Evolutionary conservation across 176 grass and related monocot species (phyloP).

Genomic region (Rhipidocladum racemiflorum): DNA sequence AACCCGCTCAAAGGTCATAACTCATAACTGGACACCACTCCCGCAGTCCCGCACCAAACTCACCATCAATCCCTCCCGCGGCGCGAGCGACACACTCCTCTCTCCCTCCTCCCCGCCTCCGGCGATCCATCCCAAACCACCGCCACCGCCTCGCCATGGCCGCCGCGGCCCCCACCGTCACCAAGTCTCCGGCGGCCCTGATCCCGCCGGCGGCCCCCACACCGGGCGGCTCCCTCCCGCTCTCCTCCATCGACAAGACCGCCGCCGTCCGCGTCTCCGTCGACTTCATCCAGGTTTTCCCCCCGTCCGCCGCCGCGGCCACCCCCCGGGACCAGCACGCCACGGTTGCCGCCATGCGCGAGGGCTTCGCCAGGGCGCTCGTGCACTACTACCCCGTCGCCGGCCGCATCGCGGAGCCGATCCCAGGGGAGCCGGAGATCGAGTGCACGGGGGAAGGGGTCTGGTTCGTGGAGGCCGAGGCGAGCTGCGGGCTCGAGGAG

Average conservation of each 20-base stretch:
- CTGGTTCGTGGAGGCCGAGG: conserved; percentile 69
- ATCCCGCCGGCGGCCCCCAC: conserved; percentile 37
- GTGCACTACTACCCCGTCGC: conserved; percentile 67
- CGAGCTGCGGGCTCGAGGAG: conserved; percentile 56
- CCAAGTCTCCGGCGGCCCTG: conserved; percentile 41
- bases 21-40: background rate
- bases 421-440: conserved; percentile 43
- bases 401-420: conserved; percentile 51
- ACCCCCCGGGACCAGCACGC: background rate
- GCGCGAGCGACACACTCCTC: background rate
- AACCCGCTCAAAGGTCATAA: too few relatives aligned
- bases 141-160: background rate
- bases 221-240: conserved; percentile 44
- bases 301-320: background rate
- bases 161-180: conserved; percentile 28
- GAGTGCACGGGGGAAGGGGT: conserved; percentile 67
- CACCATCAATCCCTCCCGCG: background rate
- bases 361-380: conserved; percentile 51
- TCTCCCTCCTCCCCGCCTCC: background rate
- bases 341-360: conserved; percentile 17
- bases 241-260: conserved; percentile 66
- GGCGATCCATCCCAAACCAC: background rate
- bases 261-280: conserved; percentile 50
- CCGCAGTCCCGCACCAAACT: conserved; percentile 20
- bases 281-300: conserved; percentile 66